Conservation (phyloP, 225 moss, liverwort and hornwort species). For the Rhytidiadelphus loreus region DNA sequence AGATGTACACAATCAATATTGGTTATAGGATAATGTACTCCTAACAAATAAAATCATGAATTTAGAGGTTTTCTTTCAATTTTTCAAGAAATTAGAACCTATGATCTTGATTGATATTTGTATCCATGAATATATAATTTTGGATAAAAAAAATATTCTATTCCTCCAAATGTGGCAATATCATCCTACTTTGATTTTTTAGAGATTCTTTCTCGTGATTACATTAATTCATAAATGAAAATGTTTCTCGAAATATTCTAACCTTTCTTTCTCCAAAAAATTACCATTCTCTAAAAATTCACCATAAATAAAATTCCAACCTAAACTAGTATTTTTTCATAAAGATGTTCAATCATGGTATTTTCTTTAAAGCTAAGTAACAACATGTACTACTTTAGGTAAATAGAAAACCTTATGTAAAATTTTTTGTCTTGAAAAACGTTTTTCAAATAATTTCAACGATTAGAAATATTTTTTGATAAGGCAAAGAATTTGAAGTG, state of each 20-base stretch:
- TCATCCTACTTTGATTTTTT: neutral
- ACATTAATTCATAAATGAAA: neutral
- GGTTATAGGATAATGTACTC: too few relatives aligned
- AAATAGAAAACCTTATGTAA: neutral
- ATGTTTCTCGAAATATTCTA: neutral
- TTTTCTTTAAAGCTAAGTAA: neutral
- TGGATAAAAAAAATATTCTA: neutral
- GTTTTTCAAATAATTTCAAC: too few relatives aligned
- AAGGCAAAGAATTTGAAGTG: neutral
- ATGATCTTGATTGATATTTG: neutral
- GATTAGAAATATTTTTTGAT: too few relatives aligned
- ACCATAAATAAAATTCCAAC: neutral
- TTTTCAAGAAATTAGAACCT: neutral
- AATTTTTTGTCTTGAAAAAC: too few relatives aligned
- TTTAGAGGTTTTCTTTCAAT: neutral
- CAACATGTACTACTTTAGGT: neutral
- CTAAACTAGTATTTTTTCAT: neutral
- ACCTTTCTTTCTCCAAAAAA: neutral
- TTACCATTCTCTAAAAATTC: neutral
- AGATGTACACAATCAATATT: too few relatives aligned
- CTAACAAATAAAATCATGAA: accelerated
- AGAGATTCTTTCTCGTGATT: neutral
- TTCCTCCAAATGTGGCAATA: neutral
- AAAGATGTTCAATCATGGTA: neutral
- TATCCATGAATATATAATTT: neutral